Evolutionary conservation across 148 eudicot genomes (phyloP).

Genomic region (Gaultheria prostrata): DNA sequence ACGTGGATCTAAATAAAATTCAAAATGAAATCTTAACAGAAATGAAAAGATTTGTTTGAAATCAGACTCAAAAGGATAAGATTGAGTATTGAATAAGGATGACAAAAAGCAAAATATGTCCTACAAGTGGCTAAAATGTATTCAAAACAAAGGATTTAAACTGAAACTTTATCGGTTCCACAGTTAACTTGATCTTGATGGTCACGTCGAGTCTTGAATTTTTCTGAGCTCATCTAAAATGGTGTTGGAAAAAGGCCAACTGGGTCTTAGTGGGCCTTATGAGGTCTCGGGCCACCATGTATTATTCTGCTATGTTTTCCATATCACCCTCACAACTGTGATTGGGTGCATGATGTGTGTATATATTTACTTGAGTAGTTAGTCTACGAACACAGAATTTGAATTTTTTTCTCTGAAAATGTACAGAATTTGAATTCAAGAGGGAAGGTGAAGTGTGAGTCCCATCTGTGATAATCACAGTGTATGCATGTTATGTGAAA

Average conservation of each 20-base stretch:
- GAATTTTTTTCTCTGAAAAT: not conserved
- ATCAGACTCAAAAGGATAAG: too few species aligned
- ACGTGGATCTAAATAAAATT: too few species aligned
- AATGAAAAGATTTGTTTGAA: too few species aligned
- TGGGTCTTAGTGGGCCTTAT: not conserved
- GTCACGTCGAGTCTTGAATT: not conserved
- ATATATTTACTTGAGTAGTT: not conserved
- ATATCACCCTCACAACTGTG: not conserved
- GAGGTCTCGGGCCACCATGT: not conserved
- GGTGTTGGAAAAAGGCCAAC: too few species aligned
- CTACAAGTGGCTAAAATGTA: not conserved
- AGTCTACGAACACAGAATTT: not conserved
- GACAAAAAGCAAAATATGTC: not conserved
- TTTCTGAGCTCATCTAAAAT: not conserved
- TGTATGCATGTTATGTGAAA: not conserved
- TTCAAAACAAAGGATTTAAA: not conserved
- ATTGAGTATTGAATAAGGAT: not conserved
- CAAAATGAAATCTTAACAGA: too few species aligned
- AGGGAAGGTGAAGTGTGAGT: not conserved
- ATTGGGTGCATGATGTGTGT: not conserved
- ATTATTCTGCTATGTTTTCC: not conserved
- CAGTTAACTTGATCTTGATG: not conserved
- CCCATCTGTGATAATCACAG: not conserved
- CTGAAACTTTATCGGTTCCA: not conserved
- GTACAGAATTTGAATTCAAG: too few species aligned